Evolutionary conservation across 306 rosid species (phyloP), one percentile per base, ranked within the genome.

Genomic region (Sechiopsis laciniata): DNA sequence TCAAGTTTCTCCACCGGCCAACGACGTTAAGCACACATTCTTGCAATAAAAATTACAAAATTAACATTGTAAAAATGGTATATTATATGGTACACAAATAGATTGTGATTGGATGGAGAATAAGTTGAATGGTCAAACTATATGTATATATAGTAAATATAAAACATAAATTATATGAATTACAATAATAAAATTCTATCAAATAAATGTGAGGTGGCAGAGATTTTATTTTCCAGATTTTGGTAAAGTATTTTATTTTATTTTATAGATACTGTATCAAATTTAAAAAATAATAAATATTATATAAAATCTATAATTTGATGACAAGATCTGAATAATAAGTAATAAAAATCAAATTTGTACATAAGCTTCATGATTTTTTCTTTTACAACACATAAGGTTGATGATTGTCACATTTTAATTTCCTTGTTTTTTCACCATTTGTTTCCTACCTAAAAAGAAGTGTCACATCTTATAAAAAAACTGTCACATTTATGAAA

Each of bases 261-360:
- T 35, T 63, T 62, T 63, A n/a, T 20, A 56, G 62, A 56, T 64
- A 64, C 14, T 37, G 4, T 52, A 64, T 64, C 16, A 14, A 37
- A 37, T 64, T 64, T 37, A 9, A 8, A 35, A 35, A 35, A 63
- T 2, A 16, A 35, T 14, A 24, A 6, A 1, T 61, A 42, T 8
- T 42, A 19, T 29, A 64, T 42, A 40, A 64, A 64, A 64, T 64
- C 71, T 17, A 64, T 37, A 64, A 37, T 64, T 63, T 35, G 71
- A 17, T 64, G 5, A 37, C 29, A 64, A 37, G 26, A 64, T 64
- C 53, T 40, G 29, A 64, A 64, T 64, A 64, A 64, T 11, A 42
- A 42, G 10, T 48, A 48, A 12, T 48, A 48, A 3, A 48, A 10
- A 48, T 48, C 4, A 48, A 46, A 48, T 48, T 0, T 48, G 15